A percentile compares a stretch with the other conserved stretches of the same genome.
Evolutionary conservation across 805 yeast genomes (phyloP).

Genomic region (Hanseniaspora meyeri): DNA sequence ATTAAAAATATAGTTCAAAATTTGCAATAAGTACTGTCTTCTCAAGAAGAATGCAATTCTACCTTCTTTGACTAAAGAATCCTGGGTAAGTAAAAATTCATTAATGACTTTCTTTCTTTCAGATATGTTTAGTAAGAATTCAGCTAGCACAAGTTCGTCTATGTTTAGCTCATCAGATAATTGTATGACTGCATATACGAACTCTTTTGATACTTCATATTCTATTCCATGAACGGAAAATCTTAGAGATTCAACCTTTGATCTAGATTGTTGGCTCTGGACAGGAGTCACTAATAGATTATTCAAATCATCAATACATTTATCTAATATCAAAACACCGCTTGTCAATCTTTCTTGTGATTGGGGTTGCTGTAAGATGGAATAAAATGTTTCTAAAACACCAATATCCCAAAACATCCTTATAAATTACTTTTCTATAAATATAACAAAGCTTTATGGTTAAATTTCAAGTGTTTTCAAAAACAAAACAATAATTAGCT

Average conservation of each 20-base stretch:
- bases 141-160: slow-evolving; percentile 68
- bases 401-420: slow-evolving; percentile 31
- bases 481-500: too few species aligned
- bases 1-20: slow-evolving; percentile 34
- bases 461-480: too few species aligned
- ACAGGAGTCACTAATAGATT: slow-evolving; percentile 21
- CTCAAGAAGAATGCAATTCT: slow-evolving; percentile 56
- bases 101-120: slow-evolving; percentile 19
- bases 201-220: slow-evolving; percentile 52
- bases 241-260: slow-evolving; percentile 34
- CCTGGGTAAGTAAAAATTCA: slow-evolving; percentile 19
- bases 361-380: slow-evolving; percentile 4
- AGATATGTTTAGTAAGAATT: slow-evolving; percentile 35
- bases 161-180: slow-evolving; percentile 55
- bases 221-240: slow-evolving; percentile 43
- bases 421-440: too few species aligned
- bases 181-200: slow-evolving; percentile 45
- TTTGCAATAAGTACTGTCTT: slow-evolving; percentile 60
- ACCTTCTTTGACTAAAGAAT: slow-evolving; percentile 45
- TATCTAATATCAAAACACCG: slow-evolving; percentile 20
- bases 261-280: slow-evolving; percentile 38
- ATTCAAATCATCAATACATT: slow-evolving; percentile 36
- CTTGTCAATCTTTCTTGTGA: slow-evolving; percentile 8
- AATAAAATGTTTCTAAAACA: slow-evolving; percentile 35
- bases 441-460: background rate